Conservation (phyloP, 352 stramenopile genomes). For the Globisporangium parvum region DNA sequence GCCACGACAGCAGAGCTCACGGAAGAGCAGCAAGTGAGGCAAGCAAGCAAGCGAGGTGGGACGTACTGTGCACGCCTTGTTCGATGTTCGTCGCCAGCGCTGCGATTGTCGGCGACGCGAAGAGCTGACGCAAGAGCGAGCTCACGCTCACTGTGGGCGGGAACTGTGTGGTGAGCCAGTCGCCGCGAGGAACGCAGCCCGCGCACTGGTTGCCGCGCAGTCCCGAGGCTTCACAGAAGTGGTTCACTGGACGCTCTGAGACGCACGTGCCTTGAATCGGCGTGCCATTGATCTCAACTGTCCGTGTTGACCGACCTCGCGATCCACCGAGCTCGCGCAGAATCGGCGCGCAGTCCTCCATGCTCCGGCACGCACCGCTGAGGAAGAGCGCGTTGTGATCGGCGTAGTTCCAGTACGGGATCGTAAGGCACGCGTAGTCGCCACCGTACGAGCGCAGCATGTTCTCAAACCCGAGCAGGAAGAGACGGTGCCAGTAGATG, state of each 20-base stretch:
- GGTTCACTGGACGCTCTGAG: conserved; percentile 30
- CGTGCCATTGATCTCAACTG: conserved; percentile 63
- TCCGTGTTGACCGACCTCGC: conserved; percentile 19
- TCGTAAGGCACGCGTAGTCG: conserved; percentile 79
- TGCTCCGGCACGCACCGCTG: conserved; percentile 45
- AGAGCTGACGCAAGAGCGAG: conserved; percentile 71
- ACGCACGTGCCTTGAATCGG: conserved; percentile 60
- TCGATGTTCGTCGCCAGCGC: conserved; percentile 64
- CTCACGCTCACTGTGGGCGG: conserved; percentile 65
- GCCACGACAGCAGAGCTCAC: conserved; percentile 10
- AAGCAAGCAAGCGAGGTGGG: not conserved
- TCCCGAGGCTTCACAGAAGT: conserved; percentile 74
- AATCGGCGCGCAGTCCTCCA: conserved; percentile 71
- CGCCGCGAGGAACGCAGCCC: conserved; percentile 62
- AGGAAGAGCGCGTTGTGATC: conserved; percentile 74
- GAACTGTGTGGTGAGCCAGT: conserved; percentile 48
- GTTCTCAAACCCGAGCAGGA: conserved; percentile 84
- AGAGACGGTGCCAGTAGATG: conserved; percentile 78
- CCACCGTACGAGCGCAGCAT: conserved; percentile 74
- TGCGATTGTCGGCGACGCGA: conserved; percentile 57
- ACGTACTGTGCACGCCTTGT: conserved; percentile 71
- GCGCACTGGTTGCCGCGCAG: conserved; percentile 32
- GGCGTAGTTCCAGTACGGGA: conserved; percentile 88
- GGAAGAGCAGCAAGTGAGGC: too few species aligned
- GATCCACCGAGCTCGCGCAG: conserved; percentile 70